phyloP scores from a whole-genome alignment of 768 basidiomycete species.

The Hemileccinum impolitum region DNA sequence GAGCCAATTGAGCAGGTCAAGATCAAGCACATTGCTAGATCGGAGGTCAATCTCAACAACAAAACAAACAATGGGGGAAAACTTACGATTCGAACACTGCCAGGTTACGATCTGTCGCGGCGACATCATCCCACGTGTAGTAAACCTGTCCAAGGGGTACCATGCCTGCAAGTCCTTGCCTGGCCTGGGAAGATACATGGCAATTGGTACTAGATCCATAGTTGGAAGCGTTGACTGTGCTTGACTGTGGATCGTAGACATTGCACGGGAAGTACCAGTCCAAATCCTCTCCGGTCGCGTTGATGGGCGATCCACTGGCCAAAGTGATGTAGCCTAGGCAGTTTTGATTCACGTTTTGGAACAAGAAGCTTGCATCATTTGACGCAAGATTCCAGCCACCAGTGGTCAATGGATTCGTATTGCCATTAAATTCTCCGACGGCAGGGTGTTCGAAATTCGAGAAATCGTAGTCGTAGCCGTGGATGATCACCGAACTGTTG shows the following conservation, averaged over 20 bases:
- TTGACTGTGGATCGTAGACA: slow-evolving; percentile 71
- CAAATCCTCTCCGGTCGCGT: slow-evolving; percentile 52
- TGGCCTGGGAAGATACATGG: slow-evolving; percentile 58
- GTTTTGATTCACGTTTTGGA: slow-evolving; percentile 86
- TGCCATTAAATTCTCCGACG: slow-evolving; percentile 68
- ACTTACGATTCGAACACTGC: slow-evolving; percentile 93
- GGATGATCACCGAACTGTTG: slow-evolving; percentile 83
- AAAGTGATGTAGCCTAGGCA: slow-evolving; percentile 77
- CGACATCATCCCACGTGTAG: slow-evolving; percentile 88
- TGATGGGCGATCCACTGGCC: slow-evolving; percentile 67
- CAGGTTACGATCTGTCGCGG: slow-evolving; percentile 65
- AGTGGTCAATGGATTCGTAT: slow-evolving; percentile 78
- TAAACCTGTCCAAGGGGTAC: slow-evolving; percentile 80
- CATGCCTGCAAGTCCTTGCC: slow-evolving; percentile 48
- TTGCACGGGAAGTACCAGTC: slow-evolving; percentile 99
- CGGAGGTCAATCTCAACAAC: slow-evolving; percentile 4
- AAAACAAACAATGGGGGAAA: slow-evolving; percentile 16
- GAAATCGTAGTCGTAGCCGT: slow-evolving; percentile 93
- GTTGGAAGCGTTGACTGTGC: slow-evolving; percentile 59
- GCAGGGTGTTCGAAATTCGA: slow-evolving; percentile 81
- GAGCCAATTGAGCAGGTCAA: slow-evolving; percentile 83
- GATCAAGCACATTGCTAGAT: slow-evolving; percentile 80
- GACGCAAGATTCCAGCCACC: slow-evolving; percentile 76
- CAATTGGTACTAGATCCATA: slow-evolving; percentile 69
- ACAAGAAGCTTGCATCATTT: slow-evolving; percentile 91